phyloP scores from a whole-genome alignment of 1,284 basidiomycete genomes.

The Ustilago esculenta region DNA sequence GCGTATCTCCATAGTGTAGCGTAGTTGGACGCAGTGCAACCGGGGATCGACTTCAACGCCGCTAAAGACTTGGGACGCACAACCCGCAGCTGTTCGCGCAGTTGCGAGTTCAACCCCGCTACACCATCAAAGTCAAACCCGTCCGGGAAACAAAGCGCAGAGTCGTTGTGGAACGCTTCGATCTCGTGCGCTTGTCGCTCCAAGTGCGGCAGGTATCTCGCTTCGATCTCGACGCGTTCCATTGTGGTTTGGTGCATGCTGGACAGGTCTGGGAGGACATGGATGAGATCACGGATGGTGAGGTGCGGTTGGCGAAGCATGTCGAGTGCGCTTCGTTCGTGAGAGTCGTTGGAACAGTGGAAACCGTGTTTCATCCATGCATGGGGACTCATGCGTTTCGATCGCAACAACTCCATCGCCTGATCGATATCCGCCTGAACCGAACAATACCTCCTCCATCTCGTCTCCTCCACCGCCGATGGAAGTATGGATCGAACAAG shows the following conservation, averaged over 20 bases:
- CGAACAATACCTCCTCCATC: slow-evolving; percentile 73
- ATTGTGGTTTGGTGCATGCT: slow-evolving; percentile 68
- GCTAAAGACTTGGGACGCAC: slow-evolving; percentile 76
- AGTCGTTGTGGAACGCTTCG: slow-evolving; percentile 80
- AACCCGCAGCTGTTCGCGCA: slow-evolving; percentile 74
- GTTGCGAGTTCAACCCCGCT: slow-evolving; percentile 78
- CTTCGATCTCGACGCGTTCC: slow-evolving; percentile 36
- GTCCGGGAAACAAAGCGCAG: slow-evolving; percentile 76
- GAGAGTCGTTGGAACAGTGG: slow-evolving; percentile 62
- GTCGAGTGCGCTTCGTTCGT: slow-evolving; percentile 74
- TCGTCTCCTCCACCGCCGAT: slow-evolving; percentile 74
- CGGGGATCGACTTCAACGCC: slow-evolving; percentile 49
- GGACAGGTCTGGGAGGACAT: slow-evolving; percentile 73
- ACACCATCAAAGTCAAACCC: slow-evolving; percentile 77
- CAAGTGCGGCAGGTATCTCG: slow-evolving; percentile 70
- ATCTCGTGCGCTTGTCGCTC: slow-evolving; percentile 78
- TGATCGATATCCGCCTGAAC: slow-evolving; percentile 72
- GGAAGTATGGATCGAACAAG: slow-evolving; percentile 69
- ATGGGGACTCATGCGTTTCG: slow-evolving; percentile 57
- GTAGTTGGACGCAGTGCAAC: slow-evolving; percentile 54
- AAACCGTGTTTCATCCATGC: slow-evolving; percentile 65
- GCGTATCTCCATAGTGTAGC: slow-evolving; percentile 53
- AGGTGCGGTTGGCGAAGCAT: slow-evolving; percentile 77
- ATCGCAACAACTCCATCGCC: slow-evolving; percentile 72
- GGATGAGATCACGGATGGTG: slow-evolving; percentile 70